phyloP scores from a whole-genome alignment of 2,329 filamentous ascomycete genomes.

The Nigrograna mackinnonii region DNA sequence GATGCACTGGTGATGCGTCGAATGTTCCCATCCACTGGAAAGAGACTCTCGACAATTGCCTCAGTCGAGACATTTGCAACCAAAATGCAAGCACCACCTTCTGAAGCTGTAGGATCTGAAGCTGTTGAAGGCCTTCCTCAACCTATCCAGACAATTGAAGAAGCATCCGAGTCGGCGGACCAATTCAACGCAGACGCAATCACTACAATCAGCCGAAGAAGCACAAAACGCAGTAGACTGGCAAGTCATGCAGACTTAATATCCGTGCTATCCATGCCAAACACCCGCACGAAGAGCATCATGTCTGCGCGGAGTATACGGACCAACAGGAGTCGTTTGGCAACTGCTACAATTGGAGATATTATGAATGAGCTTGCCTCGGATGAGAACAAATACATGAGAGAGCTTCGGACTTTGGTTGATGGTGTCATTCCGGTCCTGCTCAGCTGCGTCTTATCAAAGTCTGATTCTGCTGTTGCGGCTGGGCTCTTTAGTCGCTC shows the following conservation, averaged over 20 bases:
- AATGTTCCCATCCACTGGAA: slow-evolving; percentile 57
- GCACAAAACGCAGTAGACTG: slow-evolving; percentile 64
- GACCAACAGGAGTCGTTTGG: slow-evolving; percentile 68
- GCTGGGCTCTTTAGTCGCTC: slow-evolving; percentile 69
- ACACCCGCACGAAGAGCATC: slow-evolving; percentile 67
- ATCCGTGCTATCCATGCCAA: slow-evolving; percentile 80
- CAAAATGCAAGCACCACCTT: slow-evolving; percentile 28
- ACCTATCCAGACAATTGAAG: slow-evolving; percentile 18
- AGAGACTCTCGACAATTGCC: slow-evolving; percentile 61
- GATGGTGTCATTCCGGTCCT: slow-evolving; percentile 95
- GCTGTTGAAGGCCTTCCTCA: slow-evolving; percentile 20
- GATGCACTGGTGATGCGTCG: slow-evolving; percentile 45
- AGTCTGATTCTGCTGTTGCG: slow-evolving; percentile 66
- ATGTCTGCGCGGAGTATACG: slow-evolving; percentile 79
- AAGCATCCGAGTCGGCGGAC: slow-evolving; percentile 31
- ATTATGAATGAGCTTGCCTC: slow-evolving; percentile 78
- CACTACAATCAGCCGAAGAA: slow-evolving; percentile 49
- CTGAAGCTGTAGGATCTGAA: slow-evolving; percentile 29
- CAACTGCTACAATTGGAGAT: slow-evolving; percentile 72
- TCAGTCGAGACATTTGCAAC: slow-evolving; percentile 58
- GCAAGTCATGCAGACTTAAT: slow-evolving; percentile 94
- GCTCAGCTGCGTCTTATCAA: slow-evolving; percentile 79
- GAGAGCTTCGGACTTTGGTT: slow-evolving; percentile 89
- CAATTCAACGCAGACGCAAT: slow-evolving; percentile 34
- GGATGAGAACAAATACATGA: slow-evolving; percentile 85